phyloP scores from a whole-genome alignment of 164 flowering plant species.

The Litsea cubeba region DNA sequence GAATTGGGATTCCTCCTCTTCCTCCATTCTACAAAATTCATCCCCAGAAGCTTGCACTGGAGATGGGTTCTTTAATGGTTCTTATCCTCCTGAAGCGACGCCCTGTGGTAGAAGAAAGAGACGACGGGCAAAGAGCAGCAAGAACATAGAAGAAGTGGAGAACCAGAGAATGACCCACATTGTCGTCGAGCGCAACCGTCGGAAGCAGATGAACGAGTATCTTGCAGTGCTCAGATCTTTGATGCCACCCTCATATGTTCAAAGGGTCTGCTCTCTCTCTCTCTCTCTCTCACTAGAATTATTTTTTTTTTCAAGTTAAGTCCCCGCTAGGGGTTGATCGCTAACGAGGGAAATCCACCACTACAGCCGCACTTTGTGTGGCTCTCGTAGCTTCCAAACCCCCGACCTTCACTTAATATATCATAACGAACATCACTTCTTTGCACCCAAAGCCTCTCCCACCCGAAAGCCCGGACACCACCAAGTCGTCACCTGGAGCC shows the following conservation, averaged over 20 bases:
- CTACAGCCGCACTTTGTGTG: too few species aligned
- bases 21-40: constrained; percentile 31
- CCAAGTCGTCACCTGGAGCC: too few species aligned
- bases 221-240: constrained; percentile 45
- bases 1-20: constrained; percentile 24
- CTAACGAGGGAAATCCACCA: too few species aligned
- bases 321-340: too few species aligned
- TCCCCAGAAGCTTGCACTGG: constrained; percentile 5
- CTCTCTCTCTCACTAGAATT: neutral
- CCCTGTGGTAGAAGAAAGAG: constrained; percentile 26
- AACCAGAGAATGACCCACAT: constrained; percentile 66
- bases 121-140: constrained; percentile 30
- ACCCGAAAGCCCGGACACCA: too few species aligned
- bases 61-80: neutral
- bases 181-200: constrained; percentile 54
- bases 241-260: constrained; percentile 58
- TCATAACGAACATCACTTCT: too few species aligned
- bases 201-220: constrained; percentile 59
- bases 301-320: too few species aligned
- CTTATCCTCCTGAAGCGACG: constrained; percentile 5
- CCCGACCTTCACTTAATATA: too few species aligned
- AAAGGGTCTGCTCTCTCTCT: constrained; percentile 34
- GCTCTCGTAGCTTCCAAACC: too few species aligned
- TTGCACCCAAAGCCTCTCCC: too few species aligned
- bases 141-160: constrained; percentile 56